Percentiles rank a stretch among this genome's conserved stretches.
Conservation (phyloP, 805 yeast genomes). For the Teunomyces atbi region DNA sequence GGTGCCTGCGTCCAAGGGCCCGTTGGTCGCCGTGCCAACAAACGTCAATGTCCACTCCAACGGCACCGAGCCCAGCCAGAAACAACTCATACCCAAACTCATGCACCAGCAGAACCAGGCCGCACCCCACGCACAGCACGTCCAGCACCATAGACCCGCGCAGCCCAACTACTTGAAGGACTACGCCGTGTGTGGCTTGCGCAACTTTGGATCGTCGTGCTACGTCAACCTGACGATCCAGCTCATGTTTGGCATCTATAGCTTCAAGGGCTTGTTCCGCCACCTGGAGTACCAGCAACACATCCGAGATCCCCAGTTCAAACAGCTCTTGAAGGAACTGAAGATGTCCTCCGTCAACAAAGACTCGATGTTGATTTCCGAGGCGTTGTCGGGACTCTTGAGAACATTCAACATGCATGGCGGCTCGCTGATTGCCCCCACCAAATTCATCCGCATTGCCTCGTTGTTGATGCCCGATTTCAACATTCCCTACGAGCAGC, state of each 20-base stretch:
- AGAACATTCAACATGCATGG: constrained; percentile 58
- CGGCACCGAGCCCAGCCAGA: background rate
- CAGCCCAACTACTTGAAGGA: constrained; percentile 31
- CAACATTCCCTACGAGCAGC: constrained; percentile 71
- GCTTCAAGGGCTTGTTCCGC: constrained; percentile 50
- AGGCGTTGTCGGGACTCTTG: constrained; percentile 54
- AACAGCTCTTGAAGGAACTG: constrained; percentile 20
- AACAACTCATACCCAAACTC: background rate
- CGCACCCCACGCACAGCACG: constrained; percentile 15
- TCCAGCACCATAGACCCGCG: constrained; percentile 25
- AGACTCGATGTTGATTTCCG: constrained; percentile 36
- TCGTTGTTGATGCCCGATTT: constrained; percentile 61
- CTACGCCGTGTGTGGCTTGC: constrained; percentile 56
- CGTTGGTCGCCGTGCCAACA: background rate
- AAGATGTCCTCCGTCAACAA: constrained; percentile 8
- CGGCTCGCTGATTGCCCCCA: constrained; percentile 62
- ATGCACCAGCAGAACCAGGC: background rate
- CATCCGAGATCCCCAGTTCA: constrained; percentile 33
- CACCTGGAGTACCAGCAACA: constrained; percentile 45
- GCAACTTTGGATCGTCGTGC: constrained; percentile 72
- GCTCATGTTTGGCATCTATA: constrained; percentile 55
- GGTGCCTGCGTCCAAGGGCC: background rate
- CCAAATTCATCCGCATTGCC: constrained; percentile 55
- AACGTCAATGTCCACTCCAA: background rate
- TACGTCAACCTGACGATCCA: constrained; percentile 75